Conservation (phyloP, 169 alveolate genomes). For the Plasmodium vivax region DNA sequence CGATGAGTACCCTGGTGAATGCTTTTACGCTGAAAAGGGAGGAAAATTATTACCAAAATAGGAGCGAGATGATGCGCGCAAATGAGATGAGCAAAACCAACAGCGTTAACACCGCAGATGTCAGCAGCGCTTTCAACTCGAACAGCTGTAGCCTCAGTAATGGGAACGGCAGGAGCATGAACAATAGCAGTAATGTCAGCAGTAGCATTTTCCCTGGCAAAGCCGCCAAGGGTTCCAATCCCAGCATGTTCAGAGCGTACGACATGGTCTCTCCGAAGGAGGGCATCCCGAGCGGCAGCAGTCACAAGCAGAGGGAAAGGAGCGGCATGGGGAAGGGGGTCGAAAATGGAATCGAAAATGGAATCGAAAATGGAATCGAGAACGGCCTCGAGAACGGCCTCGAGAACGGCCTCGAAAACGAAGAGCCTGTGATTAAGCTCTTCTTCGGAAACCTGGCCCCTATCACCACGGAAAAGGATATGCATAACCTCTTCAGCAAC, state of each 20-base stretch:
- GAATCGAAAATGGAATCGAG: too few species aligned
- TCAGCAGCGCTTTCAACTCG: not conserved
- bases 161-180: not conserved
- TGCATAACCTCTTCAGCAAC: constrained; percentile 66
- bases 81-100: constrained; percentile 10
- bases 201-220: not conserved
- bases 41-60: not conserved
- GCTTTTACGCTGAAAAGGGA: not conserved
- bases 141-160: not conserved
- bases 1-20: not conserved
- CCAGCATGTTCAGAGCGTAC: not conserved
- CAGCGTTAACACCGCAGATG: not conserved
- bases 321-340: not conserved
- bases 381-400: not conserved
- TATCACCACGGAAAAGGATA: constrained; percentile 75
- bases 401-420: not conserved
- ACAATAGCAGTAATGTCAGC: not conserved
- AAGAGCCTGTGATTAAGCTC: constrained; percentile 50
- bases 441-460: constrained; percentile 76
- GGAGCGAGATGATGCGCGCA: not conserved
- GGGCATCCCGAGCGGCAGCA: not conserved
- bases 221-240: not conserved
- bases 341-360: not conserved
- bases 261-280: not conserved
- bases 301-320: not conserved